These are phyloP conservation scores for Syzygium malaccense DNA, from an alignment of 441 rosid species.

Conservation along the genomic window DNA sequence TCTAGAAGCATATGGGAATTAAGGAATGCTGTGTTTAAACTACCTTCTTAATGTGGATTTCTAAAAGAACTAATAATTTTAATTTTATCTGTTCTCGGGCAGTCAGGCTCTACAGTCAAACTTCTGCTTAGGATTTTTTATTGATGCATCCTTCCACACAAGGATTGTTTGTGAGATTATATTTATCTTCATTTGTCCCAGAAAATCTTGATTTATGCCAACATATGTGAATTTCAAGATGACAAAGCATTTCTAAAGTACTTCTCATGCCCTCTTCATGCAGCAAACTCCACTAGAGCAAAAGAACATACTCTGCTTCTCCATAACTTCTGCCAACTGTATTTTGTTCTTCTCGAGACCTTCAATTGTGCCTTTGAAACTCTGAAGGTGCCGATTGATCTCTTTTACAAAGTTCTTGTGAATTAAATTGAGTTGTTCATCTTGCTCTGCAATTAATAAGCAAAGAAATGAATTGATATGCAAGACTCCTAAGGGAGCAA, in stretches of 20 bases:
- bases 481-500: not conserved
- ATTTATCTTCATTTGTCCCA: not conserved
- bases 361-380: slow-evolving; percentile 41
- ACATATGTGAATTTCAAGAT: not conserved
- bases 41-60: not conserved
- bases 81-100: not conserved
- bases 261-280: not conserved
- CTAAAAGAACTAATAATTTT: not conserved
- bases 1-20: not conserved
- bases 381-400: slow-evolving; percentile 45
- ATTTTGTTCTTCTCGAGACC: slow-evolving; percentile 52
- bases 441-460: slow-evolving; percentile 47
- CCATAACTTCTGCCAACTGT: slow-evolving; percentile 54
- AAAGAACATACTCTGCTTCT: slow-evolving; percentile 66
- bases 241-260: not conserved
- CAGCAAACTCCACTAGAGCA: slow-evolving; percentile 2
- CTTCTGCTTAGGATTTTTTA: not conserved
- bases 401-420: slow-evolving; percentile 63
- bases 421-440: slow-evolving; percentile 54
- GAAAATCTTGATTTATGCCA: not conserved
- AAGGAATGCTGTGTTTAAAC: not conserved
- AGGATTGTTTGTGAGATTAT: not conserved
- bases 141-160: not conserved
- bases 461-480: not conserved
- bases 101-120: not conserved